Evolutionary conservation across 2,329 filamentous ascomycete species (phyloP).

Genomic region (Neoarthrinium moseri): DNA sequence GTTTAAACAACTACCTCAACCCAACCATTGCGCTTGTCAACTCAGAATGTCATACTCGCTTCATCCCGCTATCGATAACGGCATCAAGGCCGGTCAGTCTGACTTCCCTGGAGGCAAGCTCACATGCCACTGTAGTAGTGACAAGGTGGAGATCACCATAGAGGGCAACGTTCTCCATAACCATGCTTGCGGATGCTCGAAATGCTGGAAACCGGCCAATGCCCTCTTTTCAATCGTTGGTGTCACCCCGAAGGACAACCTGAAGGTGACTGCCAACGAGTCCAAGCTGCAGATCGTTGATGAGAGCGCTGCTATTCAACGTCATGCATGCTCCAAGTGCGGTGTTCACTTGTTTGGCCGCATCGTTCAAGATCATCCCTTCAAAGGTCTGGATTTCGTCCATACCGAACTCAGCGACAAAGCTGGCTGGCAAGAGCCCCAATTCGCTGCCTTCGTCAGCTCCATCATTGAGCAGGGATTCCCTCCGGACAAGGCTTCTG

Average conservation of each 20-base stretch:
- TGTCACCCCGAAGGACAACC: slow-evolving; percentile 54
- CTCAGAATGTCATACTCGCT: slow-evolving; percentile 41
- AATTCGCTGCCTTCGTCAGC: slow-evolving; percentile 68
- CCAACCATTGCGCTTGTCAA: no score
- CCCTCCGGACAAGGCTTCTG: slow-evolving; percentile 51
- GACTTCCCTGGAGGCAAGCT: slow-evolving; percentile 60
- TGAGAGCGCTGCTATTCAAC: slow-evolving; percentile 54
- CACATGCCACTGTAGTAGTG: slow-evolving; percentile 55
- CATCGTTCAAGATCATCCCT: slow-evolving; percentile 63
- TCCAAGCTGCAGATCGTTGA: slow-evolving; percentile 59
- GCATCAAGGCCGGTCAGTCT: slow-evolving; percentile 53
- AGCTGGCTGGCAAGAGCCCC: slow-evolving; percentile 69
- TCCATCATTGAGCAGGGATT: slow-evolving; percentile 69
- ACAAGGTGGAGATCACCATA: slow-evolving; percentile 58
- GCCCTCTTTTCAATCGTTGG: slow-evolving; percentile 64
- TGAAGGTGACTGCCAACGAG: slow-evolving; percentile 56
- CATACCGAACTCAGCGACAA: slow-evolving; percentile 60
- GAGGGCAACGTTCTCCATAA: slow-evolving; percentile 62
- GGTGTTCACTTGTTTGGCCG: slow-evolving; percentile 63
- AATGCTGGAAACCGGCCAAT: slow-evolving; percentile 68
- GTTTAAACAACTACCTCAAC: no score
- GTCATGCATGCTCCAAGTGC: slow-evolving; percentile 60
- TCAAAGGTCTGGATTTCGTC: slow-evolving; percentile 69
- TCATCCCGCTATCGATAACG: slow-evolving; percentile 63
- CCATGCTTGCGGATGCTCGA: slow-evolving; percentile 70